Conservation (phyloP, 495 filamentous ascomycete genomes). For the Podospora fimiseda region DNA sequence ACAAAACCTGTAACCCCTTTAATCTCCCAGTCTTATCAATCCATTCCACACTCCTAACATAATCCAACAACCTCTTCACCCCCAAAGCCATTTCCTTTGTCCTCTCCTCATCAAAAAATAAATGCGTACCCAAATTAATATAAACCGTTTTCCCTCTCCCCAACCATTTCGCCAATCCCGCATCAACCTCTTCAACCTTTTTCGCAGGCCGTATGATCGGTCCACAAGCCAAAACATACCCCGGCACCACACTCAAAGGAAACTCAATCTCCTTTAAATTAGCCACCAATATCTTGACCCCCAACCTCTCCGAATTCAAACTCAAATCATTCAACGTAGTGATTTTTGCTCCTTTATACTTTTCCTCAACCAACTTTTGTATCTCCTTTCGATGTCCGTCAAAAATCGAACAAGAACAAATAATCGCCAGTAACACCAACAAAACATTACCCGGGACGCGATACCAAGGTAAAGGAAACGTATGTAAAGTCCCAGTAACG, state of each 20-base stretch:
- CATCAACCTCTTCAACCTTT: constrained; percentile 25
- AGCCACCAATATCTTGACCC: constrained; percentile 19
- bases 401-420: constrained; percentile 7
- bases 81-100: constrained; percentile 32
- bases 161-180: constrained; percentile 33
- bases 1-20: constrained; percentile 34
- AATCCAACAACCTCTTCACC: constrained; percentile 26
- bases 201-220: constrained; percentile 41
- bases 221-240: constrained; percentile 44
- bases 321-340: constrained; percentile 21
- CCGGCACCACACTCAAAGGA: constrained; percentile 29
- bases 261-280: constrained; percentile 25
- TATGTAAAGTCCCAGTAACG: constrained; percentile 12
- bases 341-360: constrained; percentile 9
- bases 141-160: constrained; percentile 29
- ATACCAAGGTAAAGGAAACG: constrained; percentile 12
- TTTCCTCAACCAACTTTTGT: constrained; percentile 2
- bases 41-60: constrained; percentile 3
- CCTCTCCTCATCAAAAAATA: constrained; percentile 9
- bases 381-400: constrained; percentile 16
- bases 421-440: constrained; percentile 17
- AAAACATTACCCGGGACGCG: constrained; percentile 17
- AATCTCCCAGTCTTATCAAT: constrained; percentile 1
- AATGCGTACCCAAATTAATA: constrained; percentile 36
- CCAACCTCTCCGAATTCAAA: not conserved